Evolutionary conservation across 768 basidiomycete genomes (phyloP).

Genomic region (Boletellus ananas): DNA sequence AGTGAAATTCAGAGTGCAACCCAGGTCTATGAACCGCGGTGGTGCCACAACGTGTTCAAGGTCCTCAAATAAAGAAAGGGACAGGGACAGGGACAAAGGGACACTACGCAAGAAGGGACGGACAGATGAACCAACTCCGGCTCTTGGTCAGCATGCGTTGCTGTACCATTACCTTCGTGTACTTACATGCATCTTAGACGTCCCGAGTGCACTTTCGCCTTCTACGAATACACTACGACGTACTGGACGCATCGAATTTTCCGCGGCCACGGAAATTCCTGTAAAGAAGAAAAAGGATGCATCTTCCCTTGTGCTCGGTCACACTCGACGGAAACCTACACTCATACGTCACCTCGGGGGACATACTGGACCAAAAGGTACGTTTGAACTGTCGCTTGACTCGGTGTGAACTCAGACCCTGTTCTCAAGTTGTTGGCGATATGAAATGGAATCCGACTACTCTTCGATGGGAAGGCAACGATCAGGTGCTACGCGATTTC

Average conservation of each 20-base stretch:
- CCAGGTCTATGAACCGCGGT: conserved; percentile 59
- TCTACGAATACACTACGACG: conserved; percentile 55
- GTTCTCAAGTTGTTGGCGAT: conserved; percentile 76
- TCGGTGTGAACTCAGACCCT: conserved; percentile 12
- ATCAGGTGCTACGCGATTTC: conserved; percentile 86
- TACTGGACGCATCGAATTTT: conserved; percentile 53
- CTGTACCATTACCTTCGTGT: neutral
- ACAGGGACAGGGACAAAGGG: conserved; percentile 46
- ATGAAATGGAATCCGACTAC: conserved; percentile 96
- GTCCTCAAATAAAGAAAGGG: conserved; percentile 36
- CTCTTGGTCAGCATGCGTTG: conserved; percentile 37
- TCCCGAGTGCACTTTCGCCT: conserved; percentile 33
- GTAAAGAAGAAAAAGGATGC: conserved; percentile 55
- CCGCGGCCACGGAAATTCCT: conserved; percentile 38
- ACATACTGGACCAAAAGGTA: conserved; percentile 68
- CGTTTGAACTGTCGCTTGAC: conserved; percentile 16
- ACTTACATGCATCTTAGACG: conserved; percentile 12
- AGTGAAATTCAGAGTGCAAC: conserved; percentile 67
- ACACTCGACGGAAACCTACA: conserved; percentile 72
- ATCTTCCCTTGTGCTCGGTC: conserved; percentile 41
- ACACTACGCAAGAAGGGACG: conserved; percentile 56
- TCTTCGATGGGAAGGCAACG: conserved; percentile 97
- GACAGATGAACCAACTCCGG: conserved; percentile 38
- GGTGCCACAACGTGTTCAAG: conserved; percentile 47
- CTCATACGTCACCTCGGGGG: conserved; percentile 83